These are phyloP conservation scores for Detonula confervacea DNA, from an alignment of 352 stramenopile genomes.

Conservation along the genomic window DNA sequence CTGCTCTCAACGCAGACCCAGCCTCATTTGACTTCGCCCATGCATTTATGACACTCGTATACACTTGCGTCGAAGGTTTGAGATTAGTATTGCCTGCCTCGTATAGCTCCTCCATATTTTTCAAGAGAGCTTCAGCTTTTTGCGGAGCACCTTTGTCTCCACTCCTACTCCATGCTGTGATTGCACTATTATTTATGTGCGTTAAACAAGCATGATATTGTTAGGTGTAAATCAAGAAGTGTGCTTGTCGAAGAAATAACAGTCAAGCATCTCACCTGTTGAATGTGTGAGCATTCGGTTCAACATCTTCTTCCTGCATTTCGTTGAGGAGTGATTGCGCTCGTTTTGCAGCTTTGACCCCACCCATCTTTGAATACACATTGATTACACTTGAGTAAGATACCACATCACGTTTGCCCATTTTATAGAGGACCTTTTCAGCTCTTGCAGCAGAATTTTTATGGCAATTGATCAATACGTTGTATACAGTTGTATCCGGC, in stretches of 20 bases:
- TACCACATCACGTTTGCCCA: slow-evolving; percentile 47
- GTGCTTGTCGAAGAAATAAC: background rate
- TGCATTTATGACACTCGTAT: slow-evolving; percentile 57
- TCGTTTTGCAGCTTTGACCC: slow-evolving; percentile 43
- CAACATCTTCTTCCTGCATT: slow-evolving; percentile 52
- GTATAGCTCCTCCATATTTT: slow-evolving; percentile 61
- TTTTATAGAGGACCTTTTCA: slow-evolving; percentile 50
- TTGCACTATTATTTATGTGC: slow-evolving; percentile 27
- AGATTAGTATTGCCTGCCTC: slow-evolving; percentile 36
- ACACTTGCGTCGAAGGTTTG: slow-evolving; percentile 45
- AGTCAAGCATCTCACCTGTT: slow-evolving; percentile 34
- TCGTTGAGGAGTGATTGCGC: slow-evolving; percentile 56
- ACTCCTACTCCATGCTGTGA: slow-evolving; percentile 45
- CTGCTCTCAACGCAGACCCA: slow-evolving; percentile 53
- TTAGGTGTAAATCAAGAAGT: slow-evolving; percentile 5
- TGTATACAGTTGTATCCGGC: slow-evolving; percentile 65
- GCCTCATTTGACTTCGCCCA: slow-evolving; percentile 48
- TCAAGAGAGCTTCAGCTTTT: slow-evolving; percentile 62
- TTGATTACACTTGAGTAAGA: slow-evolving; percentile 57
- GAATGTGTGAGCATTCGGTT: slow-evolving; percentile 43
- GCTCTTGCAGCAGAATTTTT: slow-evolving; percentile 42
- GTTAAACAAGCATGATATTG: background rate
- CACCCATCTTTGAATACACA: slow-evolving; percentile 55
- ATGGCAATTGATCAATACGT: slow-evolving; percentile 64
- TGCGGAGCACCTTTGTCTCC: slow-evolving; percentile 36